Evolutionary conservation across 257 asterid genomes (phyloP).

Genomic region (Hygrophila difformis): DNA sequence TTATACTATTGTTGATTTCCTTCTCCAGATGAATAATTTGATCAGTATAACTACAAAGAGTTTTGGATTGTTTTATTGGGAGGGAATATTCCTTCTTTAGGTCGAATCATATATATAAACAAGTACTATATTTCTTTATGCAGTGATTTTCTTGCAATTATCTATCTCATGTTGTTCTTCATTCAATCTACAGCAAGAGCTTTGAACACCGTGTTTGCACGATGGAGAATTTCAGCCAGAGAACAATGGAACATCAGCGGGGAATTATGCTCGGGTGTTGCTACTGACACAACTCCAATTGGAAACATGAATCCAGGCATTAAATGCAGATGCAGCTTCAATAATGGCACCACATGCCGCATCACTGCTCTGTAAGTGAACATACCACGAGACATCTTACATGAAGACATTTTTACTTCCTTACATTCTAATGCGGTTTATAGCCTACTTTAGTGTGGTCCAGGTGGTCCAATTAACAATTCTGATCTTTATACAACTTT

Average conservation of each 20-base stretch:
- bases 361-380: slow-evolving; percentile 34
- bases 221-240: slow-evolving; percentile 29
- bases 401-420: no score
- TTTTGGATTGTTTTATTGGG: no score
- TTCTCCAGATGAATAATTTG: no score
- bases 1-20: no score
- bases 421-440: not conserved
- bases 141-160: not conserved
- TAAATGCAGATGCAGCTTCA: slow-evolving; percentile 32
- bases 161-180: not conserved
- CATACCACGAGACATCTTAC: no score
- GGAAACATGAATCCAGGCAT: slow-evolving; percentile 27
- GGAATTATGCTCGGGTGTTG: slow-evolving; percentile 31
- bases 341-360: slow-evolving; percentile 28
- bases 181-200: slow-evolving; percentile 35
- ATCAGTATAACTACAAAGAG: no score
- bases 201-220: slow-evolving; percentile 24
- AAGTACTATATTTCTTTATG: no score
- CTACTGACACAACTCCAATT: slow-evolving; percentile 25
- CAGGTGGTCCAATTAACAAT: not conserved
- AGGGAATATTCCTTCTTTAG: no score
- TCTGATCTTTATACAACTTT: slow-evolving; percentile 1
- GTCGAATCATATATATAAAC: no score
- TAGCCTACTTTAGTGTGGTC: not conserved
- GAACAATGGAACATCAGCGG: slow-evolving; percentile 43